Evolutionary conservation across 345 rosid genomes (phyloP), one percentile per base, ranked within the genome.

Genomic region (Citrus australasica): DNA sequence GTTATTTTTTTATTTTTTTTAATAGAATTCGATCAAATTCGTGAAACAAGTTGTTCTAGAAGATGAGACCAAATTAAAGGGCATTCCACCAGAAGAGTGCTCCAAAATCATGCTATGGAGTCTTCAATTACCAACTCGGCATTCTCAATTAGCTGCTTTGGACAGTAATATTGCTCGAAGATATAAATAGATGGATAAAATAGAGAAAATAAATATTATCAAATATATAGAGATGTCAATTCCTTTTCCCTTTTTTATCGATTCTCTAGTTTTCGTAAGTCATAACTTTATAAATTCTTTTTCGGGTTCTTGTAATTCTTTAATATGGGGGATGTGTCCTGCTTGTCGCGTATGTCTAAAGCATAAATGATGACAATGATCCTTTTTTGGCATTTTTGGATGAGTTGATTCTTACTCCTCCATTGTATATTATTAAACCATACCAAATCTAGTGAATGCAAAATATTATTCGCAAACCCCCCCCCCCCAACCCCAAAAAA

Each of bases 61-160:
- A 79, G 98, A 92, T 30, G 97, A 95, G 83, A 84, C 89, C 5
- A 92, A 93, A 79, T 73, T 92, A 51, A 91, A 91, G 76, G 97
- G 98, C 61, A 88, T 92, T 76, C 89, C 97, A 32, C 71, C 83
- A 10, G 87, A 89, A 75, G 89, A 91, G 28, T 95, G 98, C 87
- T 93, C 97, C 10, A 95, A 87, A 83, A 82, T 95, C 83, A 83
- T 93, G 98, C 88, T 93, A 38, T 95, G 98, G 98, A 92, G 87
- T 59, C 91, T 94, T 79, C 83, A 73, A 40, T 83, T 85, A 53
- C 86, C 76, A 40, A 62, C 2, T 53, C 32, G 64, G 4, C 14
- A 60, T 71, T 56, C 32, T 40, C 67, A 27, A 48, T 40, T 69
- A 24, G 11, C 61, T 67, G 48, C 78, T 33, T 48, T 56, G 24